A percentile compares a stretch with the other conserved stretches of the same genome.
Conservation (phyloP, 441 rosid species). For the Syzygium malaccense region DNA sequence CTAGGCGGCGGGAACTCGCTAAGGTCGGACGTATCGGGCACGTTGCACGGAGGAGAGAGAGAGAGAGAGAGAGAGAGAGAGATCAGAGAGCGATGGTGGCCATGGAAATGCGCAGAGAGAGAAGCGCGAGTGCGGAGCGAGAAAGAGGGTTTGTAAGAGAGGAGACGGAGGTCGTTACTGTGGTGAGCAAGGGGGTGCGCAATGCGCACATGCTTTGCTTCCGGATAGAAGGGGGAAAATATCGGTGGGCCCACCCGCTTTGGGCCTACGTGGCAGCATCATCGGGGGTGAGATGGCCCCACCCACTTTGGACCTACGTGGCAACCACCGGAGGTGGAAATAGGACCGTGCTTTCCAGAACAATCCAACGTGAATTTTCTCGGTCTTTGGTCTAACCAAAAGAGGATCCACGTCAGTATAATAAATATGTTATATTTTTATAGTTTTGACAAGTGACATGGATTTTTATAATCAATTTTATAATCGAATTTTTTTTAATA, state of each 20-base stretch:
- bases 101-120: neutral
- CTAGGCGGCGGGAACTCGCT: neutral
- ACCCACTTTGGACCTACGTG: too few relatives aligned
- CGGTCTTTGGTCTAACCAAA: neutral
- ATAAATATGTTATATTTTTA: too few relatives aligned
- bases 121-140: neutral
- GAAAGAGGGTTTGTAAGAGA: neutral
- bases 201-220: neutral
- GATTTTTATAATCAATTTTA: neutral
- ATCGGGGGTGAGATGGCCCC: neutral
- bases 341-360: neutral
- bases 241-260: neutral
- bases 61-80: neutral
- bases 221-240: neutral
- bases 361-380: neutral
- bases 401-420: too few relatives aligned
- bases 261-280: neutral
- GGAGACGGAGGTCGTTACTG: neutral
- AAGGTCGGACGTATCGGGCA: neutral
- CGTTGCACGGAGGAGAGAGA: neutral
- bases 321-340: neutral
- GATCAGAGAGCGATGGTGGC: neutral
- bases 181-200: neutral
- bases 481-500: neutral
- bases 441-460: neutral